phyloP scores from a whole-genome alignment of 306 rosid genomes.

The Begonia loranthoides region DNA sequence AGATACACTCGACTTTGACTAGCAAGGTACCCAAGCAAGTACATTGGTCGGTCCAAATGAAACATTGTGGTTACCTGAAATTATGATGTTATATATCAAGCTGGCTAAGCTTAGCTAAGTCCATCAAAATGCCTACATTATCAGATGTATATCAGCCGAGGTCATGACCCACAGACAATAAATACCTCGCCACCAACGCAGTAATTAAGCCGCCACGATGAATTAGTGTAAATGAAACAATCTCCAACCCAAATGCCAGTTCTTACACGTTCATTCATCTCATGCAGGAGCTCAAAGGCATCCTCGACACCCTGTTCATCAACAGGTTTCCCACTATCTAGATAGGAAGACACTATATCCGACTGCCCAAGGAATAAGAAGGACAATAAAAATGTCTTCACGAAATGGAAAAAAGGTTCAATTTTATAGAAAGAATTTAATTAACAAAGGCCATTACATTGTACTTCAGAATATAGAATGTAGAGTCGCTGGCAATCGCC shows the following conservation, averaged over 20 bases:
- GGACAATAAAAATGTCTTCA: background rate
- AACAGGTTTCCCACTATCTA: slow-evolving; percentile 71
- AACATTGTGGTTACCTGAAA: slow-evolving; percentile 95
- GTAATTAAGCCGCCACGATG: slow-evolving; percentile 96
- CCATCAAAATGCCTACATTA: slow-evolving; percentile 10
- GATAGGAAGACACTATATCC: slow-evolving; percentile 73
- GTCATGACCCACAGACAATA: background rate
- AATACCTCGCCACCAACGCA: slow-evolving; percentile 99
- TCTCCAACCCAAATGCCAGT: slow-evolving; percentile 99
- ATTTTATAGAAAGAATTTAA: too few relatives aligned
- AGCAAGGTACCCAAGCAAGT: slow-evolving; percentile 98
- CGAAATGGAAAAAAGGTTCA: slow-evolving; percentile 4
- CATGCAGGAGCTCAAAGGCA: slow-evolving; percentile 96
- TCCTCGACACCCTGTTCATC: slow-evolving; percentile 98
- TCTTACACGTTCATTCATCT: slow-evolving; percentile 86
- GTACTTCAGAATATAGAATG: slow-evolving; percentile 91
- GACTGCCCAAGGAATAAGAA: slow-evolving; percentile 46
- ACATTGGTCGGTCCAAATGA: slow-evolving; percentile 99
- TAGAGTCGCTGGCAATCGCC: slow-evolving; percentile 77
- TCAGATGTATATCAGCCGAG: background rate
- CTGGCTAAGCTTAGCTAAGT: background rate
- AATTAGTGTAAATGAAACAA: slow-evolving; percentile 94
- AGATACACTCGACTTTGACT: slow-evolving; percentile 85
- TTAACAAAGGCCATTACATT: slow-evolving; percentile 44
- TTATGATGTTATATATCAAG: slow-evolving; percentile 20